Base-by-base conservation (phyloP, 2,329 filamentous ascomycete species). In the Phaeoacremonium minimum region DNA sequence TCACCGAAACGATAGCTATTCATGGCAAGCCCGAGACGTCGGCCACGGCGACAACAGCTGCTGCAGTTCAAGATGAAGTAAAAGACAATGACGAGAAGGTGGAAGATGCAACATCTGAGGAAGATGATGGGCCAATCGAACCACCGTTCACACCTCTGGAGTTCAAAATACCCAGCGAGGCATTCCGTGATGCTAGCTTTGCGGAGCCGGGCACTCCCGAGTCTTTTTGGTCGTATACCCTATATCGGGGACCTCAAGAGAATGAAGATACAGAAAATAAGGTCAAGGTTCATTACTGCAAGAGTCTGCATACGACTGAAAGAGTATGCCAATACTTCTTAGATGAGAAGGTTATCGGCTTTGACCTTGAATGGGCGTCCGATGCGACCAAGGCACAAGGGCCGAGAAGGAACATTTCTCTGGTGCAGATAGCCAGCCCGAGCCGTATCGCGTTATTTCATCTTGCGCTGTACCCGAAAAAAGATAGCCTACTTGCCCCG, bases 351-450 rank as follows among this genome's bases (percentile, higher is more conserved):
- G 61, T 94, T 3, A 56, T 96, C n/a, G 90, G 90, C 0, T 88
- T 96, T 43, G 90, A 96, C 51, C 72, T 96, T 43, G 91, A 96
- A 63, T 96, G 91, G 90, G 71, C 78, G 35, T 46, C 67, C 2
- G 64, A 73, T 6, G 69, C 77, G 1, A 63, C 53, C 6, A 67
- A 56, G 15, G 49, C 45, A 7, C 56, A 69, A 3, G 67, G 70
- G 4, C 61, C 80, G 4, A 83, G 85, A 45, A 67, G 73, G 35
- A 87, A 89, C 42, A 76, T 94, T 6, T 90, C 86, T 0, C 61
- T 96, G 26, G 83, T 96, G 30, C 91, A 96, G 58, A 58, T 96
- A 15, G 87, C 90, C 1, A 85, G 80, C 41, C 76, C 85, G 30
- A 77, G 83, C 43, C 83, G 80, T 12, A 83, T 96, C 33, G 87